Evolutionary conservation across 306 rosid species (phyloP), one percentile per base, ranked within the genome.

Genomic region (Pterocarpus macrocarpus): DNA sequence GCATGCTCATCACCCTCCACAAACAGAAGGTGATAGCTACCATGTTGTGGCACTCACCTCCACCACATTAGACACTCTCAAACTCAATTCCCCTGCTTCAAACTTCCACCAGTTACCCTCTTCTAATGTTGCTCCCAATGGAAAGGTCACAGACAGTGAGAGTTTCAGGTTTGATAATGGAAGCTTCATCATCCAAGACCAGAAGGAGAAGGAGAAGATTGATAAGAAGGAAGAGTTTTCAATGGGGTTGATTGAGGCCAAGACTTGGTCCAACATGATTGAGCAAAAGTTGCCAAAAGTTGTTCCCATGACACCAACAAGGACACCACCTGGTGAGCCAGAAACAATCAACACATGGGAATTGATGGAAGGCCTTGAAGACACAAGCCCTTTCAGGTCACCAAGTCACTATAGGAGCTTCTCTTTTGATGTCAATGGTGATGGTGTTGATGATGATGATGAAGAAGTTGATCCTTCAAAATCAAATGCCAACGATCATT

Each of bases 311-410:
- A 93, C 98, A 2, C 99, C 99, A 67, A 84, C 47, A 36, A 82
- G 89, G 82, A 93, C 98, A 39, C 98, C 99, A 14, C 91, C 97
- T 2, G 98, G 99, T 7, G 99, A 96, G 75, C 97, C 98, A 2
- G 99, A 96, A 75, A 92, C 89, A 22, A 96, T 96, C 86, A 87
- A 96, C 67, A 64, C 87, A 28, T 94, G 99, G 98, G 99, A 96
- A 76, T 79, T 96, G 34, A 94, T 94, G 99, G 99, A 88, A 86
- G 99, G 97, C 4, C 97, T 96, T 14, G 99, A 96, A 77, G 99
- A 96, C 9, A 64, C 28, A 0, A 92, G 91, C 16, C 97, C 97
- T 47, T 80, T 86, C 38, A 65, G 95, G 36, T 90, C 97, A 10
- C 97, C 98, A 4, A 57, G 50, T 78, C 96, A 80, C 15, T 43